Conservation (phyloP, 495 filamentous ascomycete genomes). For the Xylaria venustula region DNA sequence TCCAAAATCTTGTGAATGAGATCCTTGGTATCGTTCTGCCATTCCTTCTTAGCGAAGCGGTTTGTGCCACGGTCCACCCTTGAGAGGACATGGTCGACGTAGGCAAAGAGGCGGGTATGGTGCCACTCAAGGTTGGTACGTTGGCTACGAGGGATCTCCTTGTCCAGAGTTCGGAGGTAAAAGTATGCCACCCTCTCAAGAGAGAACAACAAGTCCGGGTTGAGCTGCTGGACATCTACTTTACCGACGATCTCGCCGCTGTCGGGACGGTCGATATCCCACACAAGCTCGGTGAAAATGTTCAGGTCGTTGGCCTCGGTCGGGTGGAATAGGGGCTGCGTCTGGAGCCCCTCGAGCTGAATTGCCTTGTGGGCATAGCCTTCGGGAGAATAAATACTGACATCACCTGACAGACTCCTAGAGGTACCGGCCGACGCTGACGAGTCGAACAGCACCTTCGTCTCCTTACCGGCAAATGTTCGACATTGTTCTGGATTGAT, state of each 20-base stretch:
- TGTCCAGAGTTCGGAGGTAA: constrained; percentile 21
- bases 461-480: neutral
- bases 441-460: neutral
- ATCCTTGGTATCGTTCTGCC: constrained; percentile 1
- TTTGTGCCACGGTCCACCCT: neutral
- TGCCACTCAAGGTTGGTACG: neutral
- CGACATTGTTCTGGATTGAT: constrained; percentile 10
- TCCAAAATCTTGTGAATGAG: neutral
- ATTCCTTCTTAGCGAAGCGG: neutral
- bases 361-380: neutral
- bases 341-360: neutral
- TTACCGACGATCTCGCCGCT: neutral
- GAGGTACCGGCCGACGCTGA: neutral
- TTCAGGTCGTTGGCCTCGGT: neutral
- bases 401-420: neutral
- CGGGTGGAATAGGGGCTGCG: neutral
- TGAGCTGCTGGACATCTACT: constrained; percentile 1
- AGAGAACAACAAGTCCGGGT: constrained; percentile 1
- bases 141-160: neutral
- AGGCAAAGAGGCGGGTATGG: neutral
- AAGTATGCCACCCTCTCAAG: constrained; percentile 29
- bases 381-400: neutral
- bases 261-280: constrained; percentile 10
- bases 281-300: neutral
- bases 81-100: neutral